Base-by-base conservation (phyloP, 2,329 filamentous ascomycete genomes). In the Cercospora sesami region DNA sequence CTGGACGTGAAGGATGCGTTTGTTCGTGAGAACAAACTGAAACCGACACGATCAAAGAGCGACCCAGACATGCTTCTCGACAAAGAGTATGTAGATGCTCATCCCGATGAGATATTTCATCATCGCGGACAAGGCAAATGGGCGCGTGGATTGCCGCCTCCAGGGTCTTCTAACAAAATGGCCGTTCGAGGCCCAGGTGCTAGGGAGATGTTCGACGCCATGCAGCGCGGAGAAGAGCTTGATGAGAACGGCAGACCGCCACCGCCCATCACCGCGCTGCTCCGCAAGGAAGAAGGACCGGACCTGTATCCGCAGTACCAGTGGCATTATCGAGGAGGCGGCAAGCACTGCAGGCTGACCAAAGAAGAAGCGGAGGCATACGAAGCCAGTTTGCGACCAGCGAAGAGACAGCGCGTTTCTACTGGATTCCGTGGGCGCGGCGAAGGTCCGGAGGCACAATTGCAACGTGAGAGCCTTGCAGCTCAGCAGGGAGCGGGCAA, bases 321-420 rank as follows among this genome's bases (percentile, higher is more conserved):
- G 4, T 78, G 76, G 76, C 55, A 73, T 48, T 78, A 78, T 51
- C 73, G 76, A 31, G 76, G 76, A 8, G 76, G 76, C 30, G 76
- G 76, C 12, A 78, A 78, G 60, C 78, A 76, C 74, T 71, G 73
- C 51, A 65, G 73, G 30, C 63, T 72, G 39, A 69, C 73, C 4
- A 78, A 78, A 66, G 65, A 72, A 36, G 69, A 75, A 55, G 33
- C 70, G 68, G 64, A 67, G 59, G 28, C 62, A 58, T 60, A 65
- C 33, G 42, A 62, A 45, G 67, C 57, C 60, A 26, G 61, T 16
- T 12, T 60, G 14, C 48, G 65, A 45, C 67, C 67, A 31, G n/a
- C 21, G 45, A 64, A 71, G 33, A 64, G 66, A 64, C 61, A 58
- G 28, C 69, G 65, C 4, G 51, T 62, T 10, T 66, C 66, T n/a